phyloP scores from a whole-genome alignment of 2,329 filamentous ascomycete genomes.

The Aspergillus pseudoglaucus region DNA sequence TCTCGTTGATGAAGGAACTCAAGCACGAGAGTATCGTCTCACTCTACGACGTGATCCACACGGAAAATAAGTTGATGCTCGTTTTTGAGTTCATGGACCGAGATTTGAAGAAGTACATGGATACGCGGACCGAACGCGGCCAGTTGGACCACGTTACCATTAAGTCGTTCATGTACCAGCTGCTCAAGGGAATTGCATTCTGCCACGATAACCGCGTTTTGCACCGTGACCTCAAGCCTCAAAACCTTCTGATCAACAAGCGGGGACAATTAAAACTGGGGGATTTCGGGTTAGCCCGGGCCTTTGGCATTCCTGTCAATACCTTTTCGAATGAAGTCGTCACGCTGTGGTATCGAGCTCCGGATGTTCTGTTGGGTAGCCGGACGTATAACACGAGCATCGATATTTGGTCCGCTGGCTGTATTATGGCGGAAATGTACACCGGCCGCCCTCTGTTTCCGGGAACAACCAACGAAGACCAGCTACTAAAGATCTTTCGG shows the following conservation, averaged over 20 bases:
- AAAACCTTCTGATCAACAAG: constrained; percentile 91
- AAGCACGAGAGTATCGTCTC: constrained; percentile 98
- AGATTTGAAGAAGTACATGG: constrained; percentile 98
- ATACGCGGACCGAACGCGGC: constrained; percentile 80
- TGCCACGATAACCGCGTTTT: constrained; percentile 96
- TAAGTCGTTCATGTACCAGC: constrained; percentile 99
- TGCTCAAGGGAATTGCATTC: constrained; percentile 91
- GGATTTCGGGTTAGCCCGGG: constrained; percentile 88
- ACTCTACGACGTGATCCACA: constrained; percentile 97
- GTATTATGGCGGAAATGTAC: constrained; percentile 99
- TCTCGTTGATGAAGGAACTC: constrained; percentile 98
- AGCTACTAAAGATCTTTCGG: constrained; percentile 93
- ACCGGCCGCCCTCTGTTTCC: constrained; percentile 93
- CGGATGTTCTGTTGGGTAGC: constrained; percentile 87
- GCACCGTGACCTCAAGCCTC: constrained; percentile 90
- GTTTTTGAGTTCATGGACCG: constrained; percentile 99
- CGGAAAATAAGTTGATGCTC: constrained; percentile 98
- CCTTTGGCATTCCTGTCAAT: constrained; percentile 95
- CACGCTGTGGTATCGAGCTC: constrained; percentile 94
- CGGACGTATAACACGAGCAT: constrained; percentile 99
- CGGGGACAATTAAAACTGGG: constrained; percentile 87
- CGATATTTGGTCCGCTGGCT: constrained; percentile 98
- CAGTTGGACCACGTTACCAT: constrained; percentile 84
- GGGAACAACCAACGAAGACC: constrained; percentile 96
- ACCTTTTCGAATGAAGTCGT: constrained; percentile 98